A percentile compares a stretch with the other conserved stretches of the same genome.
Evolutionary conservation across 331 rosid genomes (phyloP).

Genomic region (Erythrophleum ivorense): DNA sequence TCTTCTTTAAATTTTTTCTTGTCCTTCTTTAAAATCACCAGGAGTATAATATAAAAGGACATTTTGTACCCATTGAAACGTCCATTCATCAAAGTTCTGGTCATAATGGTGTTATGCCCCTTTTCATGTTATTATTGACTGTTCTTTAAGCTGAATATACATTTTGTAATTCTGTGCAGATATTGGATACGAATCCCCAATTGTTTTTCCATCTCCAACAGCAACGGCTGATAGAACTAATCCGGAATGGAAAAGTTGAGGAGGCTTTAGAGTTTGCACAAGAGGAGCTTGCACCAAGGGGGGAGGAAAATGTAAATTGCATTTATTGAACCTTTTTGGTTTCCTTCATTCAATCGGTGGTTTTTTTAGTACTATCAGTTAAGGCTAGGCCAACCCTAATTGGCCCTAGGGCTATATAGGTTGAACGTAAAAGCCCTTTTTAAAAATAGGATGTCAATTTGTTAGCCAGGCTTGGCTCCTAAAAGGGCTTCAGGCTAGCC

Average conservation of each 20-base stretch:
- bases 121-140: background rate
- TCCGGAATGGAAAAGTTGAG: constrained; percentile 74
- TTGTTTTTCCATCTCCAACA: constrained; percentile 83
- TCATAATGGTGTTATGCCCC: background rate
- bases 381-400: too few species aligned
- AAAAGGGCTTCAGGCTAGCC: too few species aligned
- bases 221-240: constrained; percentile 76
- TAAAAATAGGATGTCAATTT: too few species aligned
- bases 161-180: constrained; percentile 52
- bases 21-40: background rate
- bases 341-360: constrained; percentile 2
- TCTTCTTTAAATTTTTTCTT: background rate
- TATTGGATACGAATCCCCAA: constrained; percentile 78
- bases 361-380: background rate
- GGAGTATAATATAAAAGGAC: background rate
- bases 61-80: background rate
- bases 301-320: constrained; percentile 75
- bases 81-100: background rate
- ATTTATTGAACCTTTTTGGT: background rate
- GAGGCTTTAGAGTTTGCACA: constrained; percentile 88
- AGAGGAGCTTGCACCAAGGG: constrained; percentile 84
- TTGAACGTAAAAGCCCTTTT: too few species aligned
- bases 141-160: constrained; percentile 8
- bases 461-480: too few species aligned
- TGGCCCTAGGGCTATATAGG: too few species aligned